Conservation (phyloP, 441 rosid genomes). For the Oxalis stricta region DNA sequence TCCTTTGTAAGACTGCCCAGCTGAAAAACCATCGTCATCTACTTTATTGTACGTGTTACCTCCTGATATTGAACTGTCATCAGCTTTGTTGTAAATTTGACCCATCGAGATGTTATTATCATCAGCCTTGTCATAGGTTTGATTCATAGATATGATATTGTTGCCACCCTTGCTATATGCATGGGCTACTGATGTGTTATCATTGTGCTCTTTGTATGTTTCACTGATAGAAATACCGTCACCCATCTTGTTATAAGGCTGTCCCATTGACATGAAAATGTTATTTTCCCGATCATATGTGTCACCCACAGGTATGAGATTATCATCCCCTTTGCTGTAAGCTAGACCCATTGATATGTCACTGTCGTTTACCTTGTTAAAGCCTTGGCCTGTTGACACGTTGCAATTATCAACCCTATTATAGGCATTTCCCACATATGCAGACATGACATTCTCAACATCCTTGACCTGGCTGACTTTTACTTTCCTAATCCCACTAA, state of each 20-base stretch:
- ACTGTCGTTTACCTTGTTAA: slow-evolving; percentile 26
- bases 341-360: slow-evolving; percentile 27
- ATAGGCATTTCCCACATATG: slow-evolving; percentile 25
- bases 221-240: slow-evolving; percentile 24
- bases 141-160: slow-evolving; percentile 27
- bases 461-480: slow-evolving; percentile 54
- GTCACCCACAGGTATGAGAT: slow-evolving; percentile 20
- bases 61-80: slow-evolving; percentile 17
- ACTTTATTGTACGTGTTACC: slow-evolving; percentile 19
- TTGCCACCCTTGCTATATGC: slow-evolving; percentile 21
- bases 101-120: slow-evolving; percentile 26
- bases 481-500: slow-evolving; percentile 57
- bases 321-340: slow-evolving; percentile 28
- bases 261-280: slow-evolving; percentile 39
- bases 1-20: slow-evolving; percentile 25
- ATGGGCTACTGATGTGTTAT: slow-evolving; percentile 15
- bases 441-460: slow-evolving; percentile 24
- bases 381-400: slow-evolving; percentile 20
- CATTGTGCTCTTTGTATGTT: slow-evolving; percentile 22
- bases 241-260: slow-evolving; percentile 31
- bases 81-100: slow-evolving; percentile 28
- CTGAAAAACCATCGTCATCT: slow-evolving; percentile 16
- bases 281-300: slow-evolving; percentile 24
- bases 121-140: slow-evolving; percentile 22
- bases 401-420: slow-evolving; percentile 21